Evolutionary conservation across 352 stramenopile species (phyloP).

Genomic region (Globisporangium yorkense): DNA sequence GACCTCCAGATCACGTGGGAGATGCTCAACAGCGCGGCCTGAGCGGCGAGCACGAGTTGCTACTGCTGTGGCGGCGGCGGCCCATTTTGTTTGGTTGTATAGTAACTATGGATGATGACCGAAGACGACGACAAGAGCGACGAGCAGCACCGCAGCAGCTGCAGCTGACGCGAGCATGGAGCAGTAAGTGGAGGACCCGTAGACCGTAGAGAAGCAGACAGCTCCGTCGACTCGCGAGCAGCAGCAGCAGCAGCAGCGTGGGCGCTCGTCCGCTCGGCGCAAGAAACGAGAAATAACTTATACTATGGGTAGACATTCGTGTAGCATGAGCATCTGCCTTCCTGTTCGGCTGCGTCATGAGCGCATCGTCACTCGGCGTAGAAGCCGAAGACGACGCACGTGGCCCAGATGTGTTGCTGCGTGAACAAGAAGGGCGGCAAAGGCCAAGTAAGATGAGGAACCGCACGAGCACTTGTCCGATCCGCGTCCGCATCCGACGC

Average conservation of each 20-base stretch:
- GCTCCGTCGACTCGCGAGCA: too few species aligned
- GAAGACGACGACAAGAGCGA: slow-evolving; percentile 8
- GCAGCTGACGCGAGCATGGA: background rate
- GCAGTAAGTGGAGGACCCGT: background rate
- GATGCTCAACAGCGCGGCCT: slow-evolving; percentile 57
- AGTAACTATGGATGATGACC: slow-evolving; percentile 18
- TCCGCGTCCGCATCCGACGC: slow-evolving; percentile 10
- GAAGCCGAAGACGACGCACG: slow-evolving; percentile 87
- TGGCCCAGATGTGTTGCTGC: slow-evolving; percentile 86
- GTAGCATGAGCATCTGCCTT: too few species aligned
- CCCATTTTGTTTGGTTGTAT: slow-evolving; percentile 26
- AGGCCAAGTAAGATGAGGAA: too few species aligned
- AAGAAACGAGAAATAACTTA: slow-evolving; percentile 39
- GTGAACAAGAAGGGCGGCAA: too few species aligned
- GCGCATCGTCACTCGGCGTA: slow-evolving; percentile 70
- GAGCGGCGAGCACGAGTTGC: slow-evolving; percentile 6
- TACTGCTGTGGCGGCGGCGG: background rate
- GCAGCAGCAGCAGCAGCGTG: too few species aligned
- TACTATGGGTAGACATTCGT: slow-evolving; percentile 13
- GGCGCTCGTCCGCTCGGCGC: too few species aligned
- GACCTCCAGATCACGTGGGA: slow-evolving; percentile 85
- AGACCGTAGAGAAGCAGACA: background rate
- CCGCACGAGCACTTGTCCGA: too few species aligned
- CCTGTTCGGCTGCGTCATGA: too few species aligned
- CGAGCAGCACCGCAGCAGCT: slow-evolving; percentile 9